Evolutionary conservation across 1,284 basidiomycete species (phyloP), one percentile per base, ranked within the genome.

Genomic region (Malassezia slooffiae): DNA sequence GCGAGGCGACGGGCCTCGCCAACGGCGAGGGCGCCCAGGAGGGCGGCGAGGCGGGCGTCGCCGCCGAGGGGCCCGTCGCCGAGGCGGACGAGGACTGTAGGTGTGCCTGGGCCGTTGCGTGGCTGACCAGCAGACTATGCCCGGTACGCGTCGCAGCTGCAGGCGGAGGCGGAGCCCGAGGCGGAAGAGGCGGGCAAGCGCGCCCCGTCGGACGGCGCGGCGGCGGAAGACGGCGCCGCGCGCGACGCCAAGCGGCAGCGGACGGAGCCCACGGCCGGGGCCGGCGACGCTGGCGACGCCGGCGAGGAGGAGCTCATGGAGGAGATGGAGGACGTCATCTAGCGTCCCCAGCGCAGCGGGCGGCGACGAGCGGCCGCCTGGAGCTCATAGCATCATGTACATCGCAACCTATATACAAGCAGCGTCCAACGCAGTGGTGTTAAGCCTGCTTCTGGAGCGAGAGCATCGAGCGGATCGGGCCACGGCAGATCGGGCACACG

Each of bases 1-100:
- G 88, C 15, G 82, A 90, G 58, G 73, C 85, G 52, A 95, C 90
- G 0, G 81, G 85, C 15, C 74, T 91, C 21, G 90, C 89, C 15
- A 51, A 56, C 30, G 57, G 47, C 39, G 50, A 58, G 39, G 41
- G 54, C 16, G 49, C 48, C 11, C 21, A 54, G 24, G 49, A 53
- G 9, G 48, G 48, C 7, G 52, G 34, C 17, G 52, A 46, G 16
- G 33, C 36, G 23, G 43, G 55, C 17, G 41, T 48, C 9, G 48
- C 52, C n/a, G 47, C 47, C 22, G 50, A 50, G 31, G 54, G 50
- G 32, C 42, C 52, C 12, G 43, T 29, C 12, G 38, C 23, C 12
- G 39, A 34, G 22, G 57, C 50, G 10, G 59, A 62, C 30, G 58
- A 58, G 31, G 64, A 67, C 40, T 67, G 44, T 52, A 41, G 37